Evolutionary conservation across 768 basidiomycete species (phyloP).

Genomic region (Wakefieldia striispora): DNA sequence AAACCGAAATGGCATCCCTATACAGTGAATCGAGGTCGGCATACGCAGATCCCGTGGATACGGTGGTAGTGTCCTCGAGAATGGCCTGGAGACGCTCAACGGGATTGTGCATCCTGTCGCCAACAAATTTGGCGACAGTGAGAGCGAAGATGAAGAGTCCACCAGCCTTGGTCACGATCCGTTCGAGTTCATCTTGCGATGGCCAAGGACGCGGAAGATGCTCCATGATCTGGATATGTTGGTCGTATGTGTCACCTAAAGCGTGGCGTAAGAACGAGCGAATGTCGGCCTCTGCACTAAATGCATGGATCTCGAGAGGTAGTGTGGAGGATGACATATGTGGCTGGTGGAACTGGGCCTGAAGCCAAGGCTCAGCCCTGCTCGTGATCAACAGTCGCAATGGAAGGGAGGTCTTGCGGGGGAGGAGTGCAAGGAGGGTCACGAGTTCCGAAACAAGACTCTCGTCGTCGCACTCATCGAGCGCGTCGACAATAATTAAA

Average conservation of each 20-base stretch:
- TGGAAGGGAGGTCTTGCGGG: slow-evolving; percentile 11
- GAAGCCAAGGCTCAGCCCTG: slow-evolving; percentile 20
- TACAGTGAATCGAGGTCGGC: slow-evolving; percentile 20
- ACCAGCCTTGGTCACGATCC: slow-evolving; percentile 15
- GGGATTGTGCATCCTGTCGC: slow-evolving; percentile 14
- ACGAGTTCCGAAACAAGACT: slow-evolving; percentile 27
- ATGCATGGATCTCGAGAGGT: slow-evolving; percentile 21
- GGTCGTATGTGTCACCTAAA: slow-evolving; percentile 15
- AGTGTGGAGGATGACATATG: slow-evolving; percentile 11
- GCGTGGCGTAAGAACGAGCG: slow-evolving; percentile 20
- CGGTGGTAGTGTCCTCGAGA: slow-evolving; percentile 4
- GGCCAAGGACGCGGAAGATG: slow-evolving; percentile 26
- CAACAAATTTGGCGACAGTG: slow-evolving; percentile 28
- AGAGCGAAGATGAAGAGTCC: slow-evolving; percentile 31
- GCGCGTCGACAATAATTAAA: slow-evolving; percentile 23
- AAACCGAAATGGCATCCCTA: slow-evolving; percentile 18
- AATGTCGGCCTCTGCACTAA: slow-evolving; percentile 24
- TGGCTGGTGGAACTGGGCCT: slow-evolving; percentile 16
- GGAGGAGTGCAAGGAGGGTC: slow-evolving; percentile 18
- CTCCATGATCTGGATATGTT: slow-evolving; percentile 19
- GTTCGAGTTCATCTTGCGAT: slow-evolving; percentile 17
- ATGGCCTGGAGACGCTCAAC: slow-evolving; percentile 12
- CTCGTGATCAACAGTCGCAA: slow-evolving; percentile 28
- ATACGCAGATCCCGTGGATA: slow-evolving; percentile 11
- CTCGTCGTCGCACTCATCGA: slow-evolving; percentile 27